Evolutionary conservation across 2,329 filamentous ascomycete genomes (phyloP).

Genomic region (Ascosphaera apis): DNA sequence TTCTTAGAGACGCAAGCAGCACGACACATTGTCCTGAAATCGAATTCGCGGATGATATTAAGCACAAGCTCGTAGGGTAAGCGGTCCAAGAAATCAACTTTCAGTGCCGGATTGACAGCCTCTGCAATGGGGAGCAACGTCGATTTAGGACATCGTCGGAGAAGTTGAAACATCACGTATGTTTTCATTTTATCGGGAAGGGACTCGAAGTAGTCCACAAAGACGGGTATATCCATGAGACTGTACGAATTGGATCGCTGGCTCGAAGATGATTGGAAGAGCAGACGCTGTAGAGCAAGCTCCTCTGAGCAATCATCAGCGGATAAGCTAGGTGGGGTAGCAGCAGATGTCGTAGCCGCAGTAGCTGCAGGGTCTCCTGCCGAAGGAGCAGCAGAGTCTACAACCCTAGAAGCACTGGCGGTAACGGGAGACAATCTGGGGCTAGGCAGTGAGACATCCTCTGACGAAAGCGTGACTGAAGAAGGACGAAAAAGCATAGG

Average conservation of each 20-base stretch:
- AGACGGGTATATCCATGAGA: conserved; percentile 57
- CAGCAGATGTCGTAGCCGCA: conserved; percentile 22
- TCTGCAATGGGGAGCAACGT: conserved; percentile 77
- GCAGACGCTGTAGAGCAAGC: conserved; percentile 16
- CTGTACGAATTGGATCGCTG: conserved; percentile 7
- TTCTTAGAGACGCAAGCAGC: conserved; percentile 84
- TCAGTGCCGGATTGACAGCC: conserved; percentile 78
- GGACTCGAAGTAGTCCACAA: conserved; percentile 75
- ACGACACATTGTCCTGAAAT: conserved; percentile 64
- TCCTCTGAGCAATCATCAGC: conserved; percentile 26
- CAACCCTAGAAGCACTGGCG: conserved; percentile 37
- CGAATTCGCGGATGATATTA: conserved; percentile 69
- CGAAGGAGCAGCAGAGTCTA: conserved; percentile 20
- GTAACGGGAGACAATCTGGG: conserved; percentile 81
- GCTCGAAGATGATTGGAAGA: conserved; percentile 8
- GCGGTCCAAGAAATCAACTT: conserved; percentile 73
- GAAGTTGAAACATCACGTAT: conserved; percentile 89
- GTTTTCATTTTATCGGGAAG: conserved; percentile 83
- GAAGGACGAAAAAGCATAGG: not conserved
- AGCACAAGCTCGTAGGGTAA: conserved; percentile 71
- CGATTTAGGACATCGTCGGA: conserved; percentile 66
- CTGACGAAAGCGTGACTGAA: conserved; percentile 6
- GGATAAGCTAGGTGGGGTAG: too few relatives aligned
- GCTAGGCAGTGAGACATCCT: conserved; percentile 84
- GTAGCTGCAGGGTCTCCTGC: conserved; percentile 18